Base-by-base conservation (phyloP, 1,284 basidiomycete genomes). In the Spongiforma sp. region DNA sequence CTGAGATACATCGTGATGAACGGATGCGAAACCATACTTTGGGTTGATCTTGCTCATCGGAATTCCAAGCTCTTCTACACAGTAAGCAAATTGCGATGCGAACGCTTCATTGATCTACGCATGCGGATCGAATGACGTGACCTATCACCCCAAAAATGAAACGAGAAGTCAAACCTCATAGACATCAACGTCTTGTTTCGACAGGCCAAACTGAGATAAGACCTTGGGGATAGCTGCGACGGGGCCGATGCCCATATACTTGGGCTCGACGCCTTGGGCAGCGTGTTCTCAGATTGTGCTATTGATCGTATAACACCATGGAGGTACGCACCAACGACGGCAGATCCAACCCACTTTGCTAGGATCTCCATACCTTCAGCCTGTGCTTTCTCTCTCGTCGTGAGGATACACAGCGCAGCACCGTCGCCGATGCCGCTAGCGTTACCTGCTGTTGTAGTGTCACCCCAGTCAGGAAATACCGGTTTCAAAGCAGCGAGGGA, bases 351-450 rank as follows among this genome's bases (percentile, higher is more conserved):
- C 81, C 90, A 99, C 82, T 99, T 99, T 61, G 89, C 97, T 41
- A 98, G 69, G 69, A 99, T 89, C 34, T 93, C 87, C 81, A 97
- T 87, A 36, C 93, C 94, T 68, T 95, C 90, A 75, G 88, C 87
- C 79, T 93, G 87, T 24, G 97, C 97, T 55, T 88, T 86, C 63
- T 86, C 88, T 61, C 97, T 87, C 50, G 94, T 91, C 11, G 94
- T 95, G 67, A 99, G 82, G 58, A 99, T 85, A 65, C 94, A 93
- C 24, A 97, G 81, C 11, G 95, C 97, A 36, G 96, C 97, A 61
- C 97, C 97, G 77, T 99, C 97, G 14, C 95, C 95, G 36, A 99
- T 87, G 63, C 96, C 96, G 67, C 94, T 96, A 1, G 96, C 94
- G 77, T 98, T 98, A 26, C 93, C 93, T 56, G 95, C 89, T 71